Conservation (phyloP, 108 stramenopile species). For the Nannochloropsis gaditana region DNA sequence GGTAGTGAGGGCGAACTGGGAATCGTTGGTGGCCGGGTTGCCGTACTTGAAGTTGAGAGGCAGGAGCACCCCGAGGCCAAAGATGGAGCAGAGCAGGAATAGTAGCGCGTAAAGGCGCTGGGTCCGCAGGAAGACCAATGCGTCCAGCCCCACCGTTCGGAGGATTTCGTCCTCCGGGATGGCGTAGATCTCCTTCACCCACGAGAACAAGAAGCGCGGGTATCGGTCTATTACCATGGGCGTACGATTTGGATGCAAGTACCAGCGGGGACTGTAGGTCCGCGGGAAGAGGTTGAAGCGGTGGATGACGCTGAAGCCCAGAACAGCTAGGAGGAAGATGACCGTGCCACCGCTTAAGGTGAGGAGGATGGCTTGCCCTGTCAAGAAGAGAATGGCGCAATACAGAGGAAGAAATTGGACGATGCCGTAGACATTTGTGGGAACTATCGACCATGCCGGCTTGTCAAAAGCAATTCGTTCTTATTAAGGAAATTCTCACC, state of each 20-base stretch:
- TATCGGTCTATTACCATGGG: neutral
- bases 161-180: neutral
- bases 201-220: neutral
- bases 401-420: neutral
- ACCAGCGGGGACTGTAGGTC: neutral
- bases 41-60: neutral
- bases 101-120: neutral
- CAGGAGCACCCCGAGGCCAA: neutral
- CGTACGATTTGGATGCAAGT: neutral
- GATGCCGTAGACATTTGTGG: too few relatives aligned
- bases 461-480: neutral
- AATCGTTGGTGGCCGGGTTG: conserved; percentile 5
- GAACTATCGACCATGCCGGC: neutral
- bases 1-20: conserved; percentile 2
- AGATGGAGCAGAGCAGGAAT: neutral
- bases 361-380: conserved; percentile 12
- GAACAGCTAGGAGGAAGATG: neutral
- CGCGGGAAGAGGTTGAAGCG: neutral
- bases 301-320: conserved; percentile 1
- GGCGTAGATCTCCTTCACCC: neutral
- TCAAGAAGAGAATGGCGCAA: neutral
- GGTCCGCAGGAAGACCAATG: neutral
- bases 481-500: neutral
- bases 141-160: neutral
- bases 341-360: neutral